A percentile compares a stretch with the other conserved stretches of the same genome.
Evolutionary conservation across 495 filamentous ascomycete species (phyloP).

Genomic region (Cercophora scortea): DNA sequence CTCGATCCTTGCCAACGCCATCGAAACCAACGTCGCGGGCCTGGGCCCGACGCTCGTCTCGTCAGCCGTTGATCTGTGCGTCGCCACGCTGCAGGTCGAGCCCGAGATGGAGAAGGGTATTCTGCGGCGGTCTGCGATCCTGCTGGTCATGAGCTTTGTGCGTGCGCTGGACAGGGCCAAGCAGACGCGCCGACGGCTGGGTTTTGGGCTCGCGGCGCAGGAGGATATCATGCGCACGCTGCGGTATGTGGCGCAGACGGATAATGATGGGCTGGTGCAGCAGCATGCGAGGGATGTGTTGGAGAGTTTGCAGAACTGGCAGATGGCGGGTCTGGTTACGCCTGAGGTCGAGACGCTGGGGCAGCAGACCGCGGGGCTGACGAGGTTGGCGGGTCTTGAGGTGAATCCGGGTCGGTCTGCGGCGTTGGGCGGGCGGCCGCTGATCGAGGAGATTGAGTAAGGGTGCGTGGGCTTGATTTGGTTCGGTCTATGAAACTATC

Average conservation of each 20-base stretch:
- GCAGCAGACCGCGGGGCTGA: slow-evolving; percentile 11
- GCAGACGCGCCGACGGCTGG: slow-evolving; percentile 46
- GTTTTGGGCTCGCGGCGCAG: slow-evolving; percentile 53
- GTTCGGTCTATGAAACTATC: too few relatives aligned
- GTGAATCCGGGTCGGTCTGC: slow-evolving; percentile 21
- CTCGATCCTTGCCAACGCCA: slow-evolving; percentile 56
- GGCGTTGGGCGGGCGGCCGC: slow-evolving; percentile 18
- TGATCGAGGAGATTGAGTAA: slow-evolving; percentile 41
- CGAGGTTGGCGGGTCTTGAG: slow-evolving; percentile 36
- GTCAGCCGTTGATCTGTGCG: slow-evolving; percentile 56
- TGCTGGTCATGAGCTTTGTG: slow-evolving; percentile 61
- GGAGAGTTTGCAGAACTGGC: slow-evolving; percentile 66
- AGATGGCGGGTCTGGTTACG: slow-evolving; percentile 43
- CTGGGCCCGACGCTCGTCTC: slow-evolving; percentile 48
- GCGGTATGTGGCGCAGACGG: slow-evolving; percentile 56
- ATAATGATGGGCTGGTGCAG: slow-evolving; percentile 65
- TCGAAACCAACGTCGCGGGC: slow-evolving; percentile 59
- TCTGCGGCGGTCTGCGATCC: slow-evolving; percentile 61
- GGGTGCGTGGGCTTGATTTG: too few relatives aligned
- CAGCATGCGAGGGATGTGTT: slow-evolving; percentile 63
- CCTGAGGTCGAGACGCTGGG: slow-evolving; percentile 5
- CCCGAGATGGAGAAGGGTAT: slow-evolving; percentile 56
- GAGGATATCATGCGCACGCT: slow-evolving; percentile 57
- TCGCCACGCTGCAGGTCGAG: slow-evolving; percentile 62
- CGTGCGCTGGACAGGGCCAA: slow-evolving; percentile 53